These are phyloP conservation scores for Beauveria medogensis DNA, from an alignment of 2,329 filamentous ascomycete species.

Conservation along the genomic window DNA sequence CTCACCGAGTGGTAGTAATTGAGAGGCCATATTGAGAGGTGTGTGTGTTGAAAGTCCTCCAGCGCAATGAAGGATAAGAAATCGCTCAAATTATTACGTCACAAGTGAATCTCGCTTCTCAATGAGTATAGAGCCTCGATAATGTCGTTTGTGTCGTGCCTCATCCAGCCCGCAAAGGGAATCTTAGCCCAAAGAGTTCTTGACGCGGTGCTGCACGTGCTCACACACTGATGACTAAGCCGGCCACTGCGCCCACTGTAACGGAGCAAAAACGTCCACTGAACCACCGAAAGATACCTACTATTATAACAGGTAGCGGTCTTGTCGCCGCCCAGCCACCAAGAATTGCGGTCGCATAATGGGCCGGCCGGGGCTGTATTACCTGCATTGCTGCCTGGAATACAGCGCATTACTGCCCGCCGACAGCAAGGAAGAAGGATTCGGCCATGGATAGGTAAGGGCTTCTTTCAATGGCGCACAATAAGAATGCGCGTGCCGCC, in stretches of 20 bases:
- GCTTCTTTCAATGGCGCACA: neutral
- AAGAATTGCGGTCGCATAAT: slow-evolving; percentile 6
- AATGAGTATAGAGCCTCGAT: neutral
- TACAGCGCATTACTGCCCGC: neutral
- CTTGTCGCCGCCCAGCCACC: neutral
- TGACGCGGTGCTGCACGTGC: slow-evolving; percentile 22
- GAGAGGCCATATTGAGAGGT: slow-evolving; percentile 54
- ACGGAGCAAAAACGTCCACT: neutral
- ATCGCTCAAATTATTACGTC: neutral
- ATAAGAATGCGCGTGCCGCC: slow-evolving; percentile 4
- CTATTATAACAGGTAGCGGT: neutral
- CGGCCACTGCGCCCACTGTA: neutral
- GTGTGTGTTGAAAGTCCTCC: neutral
- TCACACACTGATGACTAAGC: slow-evolving; percentile 30
- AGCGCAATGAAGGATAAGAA: too few species aligned
- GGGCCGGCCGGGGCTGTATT: neutral
- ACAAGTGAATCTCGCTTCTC: neutral
- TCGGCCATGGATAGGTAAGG: neutral
- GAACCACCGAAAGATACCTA: neutral
- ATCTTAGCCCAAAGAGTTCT: slow-evolving; percentile 11
- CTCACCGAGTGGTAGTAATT: slow-evolving; percentile 64
- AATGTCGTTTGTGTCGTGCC: neutral
- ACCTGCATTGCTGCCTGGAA: slow-evolving; percentile 10
- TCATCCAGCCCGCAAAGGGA: neutral
- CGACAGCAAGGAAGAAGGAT: neutral